Evolutionary conservation across 1,284 basidiomycete genomes (phyloP).

Genomic region (Microstroma glucosiphilum): DNA sequence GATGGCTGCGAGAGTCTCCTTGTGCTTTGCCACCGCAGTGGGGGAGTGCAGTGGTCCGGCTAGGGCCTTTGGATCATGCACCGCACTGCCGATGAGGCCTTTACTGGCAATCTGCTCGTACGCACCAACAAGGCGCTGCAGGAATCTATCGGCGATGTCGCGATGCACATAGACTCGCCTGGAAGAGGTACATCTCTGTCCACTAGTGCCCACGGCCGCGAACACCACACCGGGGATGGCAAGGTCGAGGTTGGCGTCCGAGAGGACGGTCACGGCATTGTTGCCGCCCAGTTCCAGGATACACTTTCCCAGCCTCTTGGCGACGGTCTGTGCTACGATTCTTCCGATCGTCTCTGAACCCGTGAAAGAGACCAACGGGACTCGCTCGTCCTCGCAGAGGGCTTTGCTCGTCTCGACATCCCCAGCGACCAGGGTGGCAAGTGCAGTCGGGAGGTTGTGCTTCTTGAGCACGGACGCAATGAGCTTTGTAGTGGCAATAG

Average conservation of each 20-base stretch:
- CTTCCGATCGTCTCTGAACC: constrained; percentile 82
- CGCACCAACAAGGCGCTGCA: too few species aligned
- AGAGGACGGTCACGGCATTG: constrained; percentile 85
- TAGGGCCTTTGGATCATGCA: too few species aligned
- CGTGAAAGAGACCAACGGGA: constrained; percentile 77
- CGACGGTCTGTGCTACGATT: constrained; percentile 72
- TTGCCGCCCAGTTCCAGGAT: constrained; percentile 91
- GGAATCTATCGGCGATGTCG: constrained; percentile 67
- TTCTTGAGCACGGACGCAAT: too few species aligned
- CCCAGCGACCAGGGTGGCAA: too few species aligned
- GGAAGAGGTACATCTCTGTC: constrained; percentile 90
- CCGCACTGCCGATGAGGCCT: too few species aligned
- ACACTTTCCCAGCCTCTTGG: constrained; percentile 72
- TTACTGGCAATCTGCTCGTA: too few species aligned
- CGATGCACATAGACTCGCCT: constrained; percentile 81
- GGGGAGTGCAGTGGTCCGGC: too few species aligned
- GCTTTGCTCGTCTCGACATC: too few species aligned
- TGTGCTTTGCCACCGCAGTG: too few species aligned
- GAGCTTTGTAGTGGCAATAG: too few species aligned
- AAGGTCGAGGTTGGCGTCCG: constrained; percentile 81
- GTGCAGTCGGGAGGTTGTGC: too few species aligned
- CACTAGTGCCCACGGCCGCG: constrained; percentile 87
- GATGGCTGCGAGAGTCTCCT: constrained; percentile 58
- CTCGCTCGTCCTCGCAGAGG: constrained; percentile 62
- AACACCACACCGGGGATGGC: constrained; percentile 86